Percentiles rank a stretch among this genome's conserved stretches.
Evolutionary conservation across 768 basidiomycete species (phyloP).

Genomic region (Xanthoconium purpureum): DNA sequence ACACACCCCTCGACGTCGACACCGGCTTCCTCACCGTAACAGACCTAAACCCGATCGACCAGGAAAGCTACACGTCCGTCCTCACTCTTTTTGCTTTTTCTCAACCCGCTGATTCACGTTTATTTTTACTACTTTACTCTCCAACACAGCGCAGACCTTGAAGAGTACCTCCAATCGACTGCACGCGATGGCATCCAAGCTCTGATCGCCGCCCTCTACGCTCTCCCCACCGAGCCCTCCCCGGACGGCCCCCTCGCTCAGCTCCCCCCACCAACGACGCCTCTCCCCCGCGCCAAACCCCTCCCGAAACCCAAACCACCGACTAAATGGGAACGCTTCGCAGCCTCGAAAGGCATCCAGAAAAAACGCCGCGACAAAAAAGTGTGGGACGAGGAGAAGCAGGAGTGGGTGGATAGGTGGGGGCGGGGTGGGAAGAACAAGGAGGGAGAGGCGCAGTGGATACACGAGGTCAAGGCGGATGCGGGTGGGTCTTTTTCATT

Average conservation of each 20-base stretch:
- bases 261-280: conserved; percentile 73
- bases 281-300: conserved; percentile 86
- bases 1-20: conserved; percentile 78
- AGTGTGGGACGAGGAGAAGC: conserved; percentile 92
- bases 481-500: conserved; percentile 56
- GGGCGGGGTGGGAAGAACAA: conserved; percentile 88
- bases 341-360: conserved; percentile 89
- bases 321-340: conserved; percentile 98
- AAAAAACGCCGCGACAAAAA: conserved; percentile 74
- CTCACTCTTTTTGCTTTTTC: background rate
- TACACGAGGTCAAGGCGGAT: conserved; percentile 83
- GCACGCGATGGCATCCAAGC: conserved; percentile 82
- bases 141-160: conserved; percentile 60
- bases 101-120: background rate
- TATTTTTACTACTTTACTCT: too few relatives aligned
- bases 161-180: conserved; percentile 74
- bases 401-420: conserved; percentile 92
- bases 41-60: conserved; percentile 84
- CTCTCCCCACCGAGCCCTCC: conserved; percentile 72
- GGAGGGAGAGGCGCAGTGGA: conserved; percentile 83
- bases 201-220: conserved; percentile 76
- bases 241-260: conserved; percentile 79
- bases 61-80: conserved; percentile 72
- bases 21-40: conserved; percentile 80
- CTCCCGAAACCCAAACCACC: conserved; percentile 88